Percentiles rank a stretch among this genome's conserved stretches.
Evolutionary conservation across 768 basidiomycete genomes (phyloP).

Genomic region (Trametes maxima): DNA sequence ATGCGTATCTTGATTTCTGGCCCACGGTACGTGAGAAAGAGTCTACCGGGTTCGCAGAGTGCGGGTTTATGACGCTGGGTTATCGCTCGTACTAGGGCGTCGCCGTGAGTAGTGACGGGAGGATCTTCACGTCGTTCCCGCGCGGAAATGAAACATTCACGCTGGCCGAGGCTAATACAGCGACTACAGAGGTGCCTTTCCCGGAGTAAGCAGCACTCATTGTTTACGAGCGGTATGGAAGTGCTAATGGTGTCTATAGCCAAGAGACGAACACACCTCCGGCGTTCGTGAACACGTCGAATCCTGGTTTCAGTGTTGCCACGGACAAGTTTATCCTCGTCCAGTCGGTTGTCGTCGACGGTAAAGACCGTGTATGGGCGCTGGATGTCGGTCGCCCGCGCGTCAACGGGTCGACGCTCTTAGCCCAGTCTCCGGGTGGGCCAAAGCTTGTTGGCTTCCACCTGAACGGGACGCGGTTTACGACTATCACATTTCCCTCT

Average conservation of each 20-base stretch:
- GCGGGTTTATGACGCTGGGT: background rate
- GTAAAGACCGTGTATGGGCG: conserved; percentile 28
- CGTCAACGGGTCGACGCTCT: conserved; percentile 22
- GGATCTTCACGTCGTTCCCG: conserved; percentile 24
- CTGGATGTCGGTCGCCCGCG: conserved; percentile 30
- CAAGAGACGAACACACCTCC: conserved; percentile 27
- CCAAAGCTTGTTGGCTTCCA: conserved; percentile 29
- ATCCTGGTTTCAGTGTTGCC: conserved; percentile 23
- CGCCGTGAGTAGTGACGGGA: conserved; percentile 22
- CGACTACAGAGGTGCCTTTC: conserved; percentile 23
- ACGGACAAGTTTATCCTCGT: conserved; percentile 27
- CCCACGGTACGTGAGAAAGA: conserved; percentile 14
- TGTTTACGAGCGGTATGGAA: too few relatives aligned
- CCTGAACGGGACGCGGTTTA: conserved; percentile 18
- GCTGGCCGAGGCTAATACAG: conserved; percentile 14
- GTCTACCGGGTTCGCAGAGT: too few relatives aligned
- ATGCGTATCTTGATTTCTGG: conserved; percentile 26
- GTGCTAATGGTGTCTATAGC: background rate
- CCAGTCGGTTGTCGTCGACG: conserved; percentile 31
- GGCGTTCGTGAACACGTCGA: conserved; percentile 22
- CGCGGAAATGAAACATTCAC: conserved; percentile 26
- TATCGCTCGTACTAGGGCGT: conserved; percentile 15
- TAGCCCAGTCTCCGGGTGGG: conserved; percentile 18
- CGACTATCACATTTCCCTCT: conserved; percentile 24
- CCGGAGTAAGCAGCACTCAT: conserved; percentile 11